These are phyloP conservation scores for Rubia yunnanensis DNA, from an alignment of 257 asterid species.

Conservation along the genomic window DNA sequence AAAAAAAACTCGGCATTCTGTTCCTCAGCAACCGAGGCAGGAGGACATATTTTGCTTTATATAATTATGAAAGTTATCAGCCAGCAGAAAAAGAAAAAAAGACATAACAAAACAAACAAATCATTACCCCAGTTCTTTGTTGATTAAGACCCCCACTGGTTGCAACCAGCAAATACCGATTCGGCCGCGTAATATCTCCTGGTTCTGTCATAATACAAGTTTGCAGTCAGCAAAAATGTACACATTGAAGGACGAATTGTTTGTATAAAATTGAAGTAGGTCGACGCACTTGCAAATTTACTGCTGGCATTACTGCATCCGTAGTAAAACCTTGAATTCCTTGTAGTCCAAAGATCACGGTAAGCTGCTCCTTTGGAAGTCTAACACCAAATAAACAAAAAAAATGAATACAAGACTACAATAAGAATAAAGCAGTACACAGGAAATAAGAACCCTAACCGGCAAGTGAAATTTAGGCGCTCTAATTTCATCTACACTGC, in stretches of 20 bases:
- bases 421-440: neutral
- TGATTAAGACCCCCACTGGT: constrained; percentile 98
- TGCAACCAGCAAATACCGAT: constrained; percentile 76
- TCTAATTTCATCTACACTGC: constrained; percentile 22
- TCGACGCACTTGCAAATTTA: constrained; percentile 57
- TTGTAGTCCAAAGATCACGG: constrained; percentile 81
- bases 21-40: neutral
- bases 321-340: constrained; percentile 45
- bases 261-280: neutral
- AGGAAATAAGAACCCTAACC: constrained; percentile 38
- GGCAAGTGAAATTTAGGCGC: constrained; percentile 32
- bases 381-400: constrained; percentile 31
- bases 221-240: neutral
- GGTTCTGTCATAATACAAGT: constrained; percentile 43
- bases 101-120: neutral
- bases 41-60: neutral
- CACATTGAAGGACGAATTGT: neutral
- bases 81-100: neutral
- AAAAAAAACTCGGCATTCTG: neutral
- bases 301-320: constrained; percentile 77
- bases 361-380: constrained; percentile 31
- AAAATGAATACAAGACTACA: constrained; percentile 1
- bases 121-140: constrained; percentile 95
- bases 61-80: neutral
- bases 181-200: constrained; percentile 37